Base-by-base conservation (phyloP, 1,284 basidiomycete genomes). In the Ceratobasidium sp. region DNA sequence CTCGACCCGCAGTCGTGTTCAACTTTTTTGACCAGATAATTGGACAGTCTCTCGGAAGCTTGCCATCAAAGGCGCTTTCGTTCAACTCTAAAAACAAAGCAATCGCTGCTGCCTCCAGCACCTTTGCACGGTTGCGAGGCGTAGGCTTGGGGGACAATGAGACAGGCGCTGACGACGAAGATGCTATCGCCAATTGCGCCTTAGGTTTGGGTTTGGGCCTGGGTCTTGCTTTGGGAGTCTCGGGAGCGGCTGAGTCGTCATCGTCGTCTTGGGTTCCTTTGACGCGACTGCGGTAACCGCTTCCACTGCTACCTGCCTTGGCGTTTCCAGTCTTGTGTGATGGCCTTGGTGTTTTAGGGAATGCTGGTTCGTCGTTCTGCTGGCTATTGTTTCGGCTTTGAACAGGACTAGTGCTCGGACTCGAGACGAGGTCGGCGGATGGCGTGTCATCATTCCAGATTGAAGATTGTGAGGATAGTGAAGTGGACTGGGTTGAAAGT, bases 1-100 rank as follows among this genome's bases (percentile, higher is more conserved):
- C 94, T 77, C 88, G 84, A 1, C 93, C 94, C 0, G 93, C 94
- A 0, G 93, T 95, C 1, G 88, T 89, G 72, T 88, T 78, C 52
- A 95, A 79, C 58, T 90, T 83, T 71, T 88, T 89, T 77, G 85
- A 94, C 93, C 93, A 95, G 49, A 85, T 83, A 1, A 95, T 79
- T 73, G 84, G 82, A 1, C 92, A 90, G 13, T 86, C 81, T 14
- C 80, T 78, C 1, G 93, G 91, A n/a, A 86, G 77, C 35, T 84
- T 80, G 0, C 90, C 89, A 79, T 91, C 75, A 61, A 76, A 76
- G 7, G 74, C 73, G 26, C 21, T 41, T 43, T 72, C 50, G 66
- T 76, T 76, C 28, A 76, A 92, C 4, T 79, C 79, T 49, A 84
- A 84, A 28, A 85, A 83, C 32, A 82, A 82, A 30, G 80, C 81